phyloP scores from a whole-genome alignment of 306 rosid genomes.

The Castanea sativa region DNA sequence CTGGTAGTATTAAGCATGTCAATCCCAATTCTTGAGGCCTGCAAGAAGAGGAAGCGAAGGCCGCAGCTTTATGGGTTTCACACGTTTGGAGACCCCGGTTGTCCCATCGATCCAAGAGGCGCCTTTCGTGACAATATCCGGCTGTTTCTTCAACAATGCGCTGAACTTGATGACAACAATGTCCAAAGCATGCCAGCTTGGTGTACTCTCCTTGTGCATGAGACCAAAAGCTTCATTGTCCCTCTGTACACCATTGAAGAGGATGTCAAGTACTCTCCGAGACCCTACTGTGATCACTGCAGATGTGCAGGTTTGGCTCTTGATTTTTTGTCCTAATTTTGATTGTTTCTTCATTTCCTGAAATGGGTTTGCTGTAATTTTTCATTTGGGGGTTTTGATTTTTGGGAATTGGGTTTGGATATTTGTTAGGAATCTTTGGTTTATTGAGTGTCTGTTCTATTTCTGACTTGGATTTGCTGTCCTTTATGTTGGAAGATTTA shows the following conservation, averaged over 20 bases:
- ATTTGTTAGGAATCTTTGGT: background rate
- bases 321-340: background rate
- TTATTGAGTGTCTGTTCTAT: background rate
- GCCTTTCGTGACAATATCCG: constrained; percentile 71
- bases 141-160: constrained; percentile 64
- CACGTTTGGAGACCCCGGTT: constrained; percentile 60
- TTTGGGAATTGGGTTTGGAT: background rate
- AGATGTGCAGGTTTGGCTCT: constrained; percentile 56
- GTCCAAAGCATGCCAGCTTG: constrained; percentile 60
- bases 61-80: constrained; percentile 59
- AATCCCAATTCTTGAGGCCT: constrained; percentile 47
- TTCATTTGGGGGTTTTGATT: background rate
- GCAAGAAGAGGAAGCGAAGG: constrained; percentile 66
- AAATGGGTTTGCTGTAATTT: background rate
- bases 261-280: constrained; percentile 40
- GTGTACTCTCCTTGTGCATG: constrained; percentile 75
- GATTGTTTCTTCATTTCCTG: background rate
- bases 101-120: constrained; percentile 40
- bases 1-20: constrained; percentile 34
- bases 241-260: constrained; percentile 86
- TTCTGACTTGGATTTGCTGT: background rate
- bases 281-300: constrained; percentile 76
- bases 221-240: constrained; percentile 41
- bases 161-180: constrained; percentile 48
- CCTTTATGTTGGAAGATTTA: background rate